Base-by-base conservation (phyloP, 176 grass and related monocot species). In the Paspalum vaginatum region DNA sequence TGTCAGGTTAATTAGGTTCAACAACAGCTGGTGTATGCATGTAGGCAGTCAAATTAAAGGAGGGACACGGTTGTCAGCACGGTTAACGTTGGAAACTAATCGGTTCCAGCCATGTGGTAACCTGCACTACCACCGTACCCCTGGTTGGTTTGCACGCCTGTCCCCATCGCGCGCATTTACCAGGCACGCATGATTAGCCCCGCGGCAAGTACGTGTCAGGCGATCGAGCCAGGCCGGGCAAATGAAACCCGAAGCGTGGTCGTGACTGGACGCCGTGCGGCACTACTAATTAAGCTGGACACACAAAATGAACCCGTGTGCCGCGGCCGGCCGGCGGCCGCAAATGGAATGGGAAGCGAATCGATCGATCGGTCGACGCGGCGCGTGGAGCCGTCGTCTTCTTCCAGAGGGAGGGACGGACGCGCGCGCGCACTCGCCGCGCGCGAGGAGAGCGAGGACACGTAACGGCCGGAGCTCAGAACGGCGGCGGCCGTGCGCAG, bases 101-200 rank as follows among this genome's bases (percentile, higher is more conserved):
- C 4, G 16, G 2, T 18, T 13, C 7, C 24, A 11, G 57, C 58
- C 71, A 39, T 55, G 71, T 68, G 81, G 58, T 54, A 17, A 54
- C 63, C 80, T 4, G 17, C 15, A 77, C 59, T 58, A 26, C 47
- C 43, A 15, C 57, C 47, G 4, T 58, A 26, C 47, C 43, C 24
- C 57, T 56, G 4, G 11, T 7, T 15, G 43, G 16, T 5, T 27
- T 44, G n/a, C 4, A 38, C 69, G 12, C 32, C 38, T 1, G 52
- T 20, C 74, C 11, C 22, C 75, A 46, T 65, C 86, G 39, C 68
- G 67, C 86, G 39, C 68, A 74, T 16, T 24, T 68, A 69, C 58
- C 38, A 32, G 63, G 47, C 9, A 61, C 68, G 14, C 81, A 59
- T 46, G 27, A n/a, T n/a, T 32, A 32, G 32, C 32, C 1, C 32